Base-by-base conservation (phyloP, 2,329 filamentous ascomycete species). In the Fusarium humuli region DNA sequence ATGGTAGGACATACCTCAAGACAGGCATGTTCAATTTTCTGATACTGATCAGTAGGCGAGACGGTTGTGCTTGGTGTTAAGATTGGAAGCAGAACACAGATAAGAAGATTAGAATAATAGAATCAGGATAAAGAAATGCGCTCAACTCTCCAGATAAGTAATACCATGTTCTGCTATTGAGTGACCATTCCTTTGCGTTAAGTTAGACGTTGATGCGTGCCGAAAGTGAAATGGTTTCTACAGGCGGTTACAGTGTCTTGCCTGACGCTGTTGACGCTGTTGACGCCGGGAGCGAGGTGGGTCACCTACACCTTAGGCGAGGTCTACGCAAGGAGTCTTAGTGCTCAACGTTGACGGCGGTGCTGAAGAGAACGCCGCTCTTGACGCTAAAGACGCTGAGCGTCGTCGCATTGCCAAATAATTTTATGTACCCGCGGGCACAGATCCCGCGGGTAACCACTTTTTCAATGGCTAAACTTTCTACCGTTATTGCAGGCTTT, bases 131-230 rank as follows among this genome's bases (percentile, higher is more conserved):
- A 1, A 9, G 32, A 37, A 11, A 37, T 18, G 9, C 0, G 16
- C 18, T 37, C 16, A 10, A 6, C 32, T 11, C 32, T 6, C 9
- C 3, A 18, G 32, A 37, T 6, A 37, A 18, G 16, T 37, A 37
- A n/a, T 37, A 1, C 9, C 9, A 37, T 37, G 0, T 11, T 3
- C 11, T 37, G 5, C 3, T n/a, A 4, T n/a, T 11, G 9, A 37
- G 16, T 11, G 2, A 0, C 9, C 3, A 11, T n/a, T 37, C 18
- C 34, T 37, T 37, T n/a, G 5, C 34, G 18, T 9, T 5, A 37
- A n/a, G 9, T 37, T 37, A 16, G 34, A n/a, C 34, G 9, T 37
- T 37, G 18, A 37, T 37, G 18, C 34, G 18, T 5, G 1, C 34
- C 34, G 34, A 37, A 37, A 37, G 34, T 18, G 9, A 18, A 37